A percentile compares a stretch with the other conserved stretches of the same genome.
Evolutionary conservation across 2,329 filamentous ascomycete genomes (phyloP).

Genomic region (Fusarium devonianum): DNA sequence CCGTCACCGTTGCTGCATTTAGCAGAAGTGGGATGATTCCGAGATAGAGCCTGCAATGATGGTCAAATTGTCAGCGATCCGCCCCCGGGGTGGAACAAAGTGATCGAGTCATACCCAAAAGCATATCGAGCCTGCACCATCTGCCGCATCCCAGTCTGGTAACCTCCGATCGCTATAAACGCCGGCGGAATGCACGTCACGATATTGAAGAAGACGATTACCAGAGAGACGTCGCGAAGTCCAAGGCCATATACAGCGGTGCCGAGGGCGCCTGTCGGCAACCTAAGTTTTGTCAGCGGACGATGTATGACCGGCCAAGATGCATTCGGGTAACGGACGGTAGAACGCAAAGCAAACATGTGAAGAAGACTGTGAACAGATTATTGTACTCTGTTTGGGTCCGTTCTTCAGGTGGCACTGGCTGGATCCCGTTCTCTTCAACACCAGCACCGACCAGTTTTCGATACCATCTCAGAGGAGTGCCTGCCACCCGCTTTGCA

Average conservation of each 20-base stretch:
- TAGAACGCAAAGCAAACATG: conserved; percentile 62
- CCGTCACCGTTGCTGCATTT: conserved; percentile 64
- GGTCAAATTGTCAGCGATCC: conserved; percentile 9
- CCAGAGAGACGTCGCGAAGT: conserved; percentile 62
- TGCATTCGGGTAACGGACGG: conserved; percentile 54
- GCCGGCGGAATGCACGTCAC: conserved; percentile 62
- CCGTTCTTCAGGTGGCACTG: conserved; percentile 61
- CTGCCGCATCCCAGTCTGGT: conserved; percentile 65
- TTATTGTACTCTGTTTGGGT: conserved; percentile 61
- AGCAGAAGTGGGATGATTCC: conserved; percentile 60
- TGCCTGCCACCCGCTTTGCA: conserved; percentile 37
- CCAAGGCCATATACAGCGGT: conserved; percentile 61
- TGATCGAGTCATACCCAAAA: conserved; percentile 53
- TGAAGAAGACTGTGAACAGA: conserved; percentile 68
- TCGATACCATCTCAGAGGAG: conserved; percentile 52
- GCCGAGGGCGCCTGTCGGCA: conserved; percentile 66
- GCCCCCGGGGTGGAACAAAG: background rate
- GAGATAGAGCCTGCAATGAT: conserved; percentile 52
- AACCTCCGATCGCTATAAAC: conserved; percentile 62
- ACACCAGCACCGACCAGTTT: conserved; percentile 54
- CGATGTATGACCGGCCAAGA: background rate
- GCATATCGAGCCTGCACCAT: conserved; percentile 68
- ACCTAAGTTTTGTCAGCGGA: conserved; percentile 44
- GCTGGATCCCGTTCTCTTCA: conserved; percentile 63
- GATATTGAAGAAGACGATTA: conserved; percentile 66